These are phyloP conservation scores for Monosporascus sp. DNA, from an alignment of 2,329 filamentous ascomycete genomes.

Conservation along the genomic window DNA sequence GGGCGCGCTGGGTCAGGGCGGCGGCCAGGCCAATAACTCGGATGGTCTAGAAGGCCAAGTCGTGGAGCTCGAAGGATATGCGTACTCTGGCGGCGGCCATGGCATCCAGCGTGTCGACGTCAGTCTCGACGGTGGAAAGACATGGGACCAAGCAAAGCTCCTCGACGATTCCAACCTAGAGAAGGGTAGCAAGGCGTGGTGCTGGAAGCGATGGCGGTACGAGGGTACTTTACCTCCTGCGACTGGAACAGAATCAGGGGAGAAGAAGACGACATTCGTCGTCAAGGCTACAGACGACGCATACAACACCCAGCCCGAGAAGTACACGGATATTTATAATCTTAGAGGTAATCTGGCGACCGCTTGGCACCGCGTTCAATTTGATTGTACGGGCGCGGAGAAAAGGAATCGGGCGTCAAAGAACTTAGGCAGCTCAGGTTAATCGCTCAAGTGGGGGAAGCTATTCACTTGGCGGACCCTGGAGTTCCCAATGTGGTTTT, in stretches of 20 bases:
- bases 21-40: constrained; percentile 1
- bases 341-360: constrained; percentile 59
- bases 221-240: constrained; percentile 38
- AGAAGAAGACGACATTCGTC: constrained; percentile 46
- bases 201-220: constrained; percentile 61
- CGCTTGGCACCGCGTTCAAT: constrained; percentile 58
- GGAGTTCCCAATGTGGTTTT: too few species aligned
- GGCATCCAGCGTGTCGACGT: constrained; percentile 64
- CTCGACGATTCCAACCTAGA: constrained; percentile 39
- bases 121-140: constrained; percentile 56
- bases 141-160: constrained; percentile 59
- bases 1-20: background rate
- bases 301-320: constrained; percentile 63
- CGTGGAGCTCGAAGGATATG: constrained; percentile 52
- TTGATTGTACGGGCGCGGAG: constrained; percentile 12
- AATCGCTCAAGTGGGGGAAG: too few species aligned
- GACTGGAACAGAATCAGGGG: constrained; percentile 16
- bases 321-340: constrained; percentile 56
- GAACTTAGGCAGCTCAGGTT: too few species aligned
- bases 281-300: constrained; percentile 63
- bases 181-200: constrained; percentile 48
- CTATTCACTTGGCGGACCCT: too few species aligned
- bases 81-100: constrained; percentile 62
- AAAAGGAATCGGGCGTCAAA: too few species aligned
- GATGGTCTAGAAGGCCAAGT: constrained; percentile 3